phyloP scores from a whole-genome alignment of 257 asterid genomes.

The Misopates orontium region DNA sequence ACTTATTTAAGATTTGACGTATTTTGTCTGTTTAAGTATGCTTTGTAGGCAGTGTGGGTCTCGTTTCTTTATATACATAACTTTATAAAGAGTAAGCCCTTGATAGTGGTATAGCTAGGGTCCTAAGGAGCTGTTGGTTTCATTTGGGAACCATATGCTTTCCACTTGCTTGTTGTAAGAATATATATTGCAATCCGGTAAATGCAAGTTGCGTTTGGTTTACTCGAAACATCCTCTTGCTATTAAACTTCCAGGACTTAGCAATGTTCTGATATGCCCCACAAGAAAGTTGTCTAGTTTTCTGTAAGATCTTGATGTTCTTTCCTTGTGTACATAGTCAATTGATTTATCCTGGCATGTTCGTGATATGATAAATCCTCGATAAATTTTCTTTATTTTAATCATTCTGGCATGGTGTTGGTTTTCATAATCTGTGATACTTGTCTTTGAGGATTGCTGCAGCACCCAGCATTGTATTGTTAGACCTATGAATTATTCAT shows the following conservation, averaged over 20 bases:
- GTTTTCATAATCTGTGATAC: background rate
- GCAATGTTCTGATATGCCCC: background rate
- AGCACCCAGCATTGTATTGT: constrained; percentile 7
- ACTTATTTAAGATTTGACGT: background rate
- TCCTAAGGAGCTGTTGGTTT: too few species aligned
- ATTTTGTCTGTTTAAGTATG: background rate
- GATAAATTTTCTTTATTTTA: background rate
- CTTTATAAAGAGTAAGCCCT: background rate
- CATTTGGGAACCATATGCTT: background rate
- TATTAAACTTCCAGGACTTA: background rate
- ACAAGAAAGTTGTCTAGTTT: too few species aligned
- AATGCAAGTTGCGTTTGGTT: background rate
- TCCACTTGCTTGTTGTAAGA: background rate
- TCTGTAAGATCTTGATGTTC: background rate
- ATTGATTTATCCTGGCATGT: background rate
- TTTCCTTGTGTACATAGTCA: background rate
- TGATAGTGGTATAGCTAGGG: background rate
- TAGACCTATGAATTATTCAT: background rate
- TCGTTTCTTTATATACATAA: background rate
- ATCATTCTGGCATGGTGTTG: constrained; percentile 2
- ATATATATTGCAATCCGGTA: background rate
- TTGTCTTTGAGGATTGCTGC: constrained; percentile 2
- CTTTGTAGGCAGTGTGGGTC: background rate
- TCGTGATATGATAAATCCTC: background rate
- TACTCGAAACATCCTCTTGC: background rate